Evolutionary conservation across 371 early-diverging fungal genomes (phyloP).

Genomic region (Mortierella sp.): DNA sequence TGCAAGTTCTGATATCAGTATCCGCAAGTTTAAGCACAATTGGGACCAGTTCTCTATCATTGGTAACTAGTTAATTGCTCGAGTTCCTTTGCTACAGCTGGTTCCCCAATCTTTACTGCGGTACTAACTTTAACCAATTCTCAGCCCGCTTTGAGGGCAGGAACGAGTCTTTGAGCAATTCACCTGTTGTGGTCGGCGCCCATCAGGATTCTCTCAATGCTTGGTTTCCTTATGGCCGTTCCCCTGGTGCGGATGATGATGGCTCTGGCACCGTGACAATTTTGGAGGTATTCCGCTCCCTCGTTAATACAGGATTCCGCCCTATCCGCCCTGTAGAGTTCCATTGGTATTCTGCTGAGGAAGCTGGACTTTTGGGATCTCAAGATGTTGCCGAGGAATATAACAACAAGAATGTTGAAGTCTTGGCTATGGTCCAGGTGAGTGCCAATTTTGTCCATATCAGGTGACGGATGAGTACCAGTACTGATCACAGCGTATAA

Average conservation of each 20-base stretch:
- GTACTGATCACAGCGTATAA: not conserved
- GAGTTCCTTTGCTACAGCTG: not conserved
- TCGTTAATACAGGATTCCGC: slow-evolving; percentile 76
- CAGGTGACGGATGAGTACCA: not conserved
- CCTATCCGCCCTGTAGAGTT: slow-evolving; percentile 93
- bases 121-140: too few species aligned
- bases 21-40: slow-evolving; percentile 78
- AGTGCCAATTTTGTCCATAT: not conserved
- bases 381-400: slow-evolving; percentile 88
- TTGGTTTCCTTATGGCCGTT: slow-evolving; percentile 80
- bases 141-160: slow-evolving; percentile 75
- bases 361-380: slow-evolving; percentile 91
- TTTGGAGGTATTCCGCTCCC: slow-evolving; percentile 85
- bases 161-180: slow-evolving; percentile 62
- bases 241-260: slow-evolving; percentile 82
- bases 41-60: slow-evolving; percentile 75
- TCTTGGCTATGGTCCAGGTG: slow-evolving; percentile 84
- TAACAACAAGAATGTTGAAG: slow-evolving; percentile 63
- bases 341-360: slow-evolving; percentile 96
- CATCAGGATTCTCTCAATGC: slow-evolving; percentile 94
- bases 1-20: slow-evolving; percentile 69
- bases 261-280: slow-evolving; percentile 92
- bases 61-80: slow-evolving; percentile 31
- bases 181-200: slow-evolving; percentile 86
- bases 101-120: too few species aligned